Percentiles rank a stretch among this genome's conserved stretches.
Evolutionary conservation across 208 protist genomes (phyloP).

Genomic region (Kentomonas sorsogonicus): DNA sequence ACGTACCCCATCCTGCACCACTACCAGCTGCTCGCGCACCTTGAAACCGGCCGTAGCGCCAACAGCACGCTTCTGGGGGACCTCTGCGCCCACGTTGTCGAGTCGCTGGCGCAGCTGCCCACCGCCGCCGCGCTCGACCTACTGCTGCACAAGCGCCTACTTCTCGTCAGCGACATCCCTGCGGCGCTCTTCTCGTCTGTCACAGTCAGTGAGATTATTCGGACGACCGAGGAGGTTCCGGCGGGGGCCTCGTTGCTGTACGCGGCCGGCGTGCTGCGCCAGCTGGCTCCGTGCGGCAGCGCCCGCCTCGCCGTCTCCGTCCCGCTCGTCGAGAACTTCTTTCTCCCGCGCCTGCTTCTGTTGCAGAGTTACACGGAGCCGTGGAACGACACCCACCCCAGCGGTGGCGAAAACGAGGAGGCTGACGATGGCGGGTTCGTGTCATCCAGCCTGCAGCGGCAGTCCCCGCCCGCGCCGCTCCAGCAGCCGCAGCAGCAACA

Average conservation of each 20-base stretch:
- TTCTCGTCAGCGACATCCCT: conserved; percentile 23
- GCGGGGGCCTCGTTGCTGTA: conserved; percentile 37
- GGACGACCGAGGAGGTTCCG: conserved; percentile 13
- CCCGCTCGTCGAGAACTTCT: too few species aligned
- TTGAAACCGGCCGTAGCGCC: conserved; percentile 40
- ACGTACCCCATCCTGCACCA: conserved; percentile 69
- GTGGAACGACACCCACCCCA: too few species aligned
- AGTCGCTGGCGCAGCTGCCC: conserved; percentile 25
- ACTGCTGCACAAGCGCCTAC: conserved; percentile 26
- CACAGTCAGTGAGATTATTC: too few species aligned
- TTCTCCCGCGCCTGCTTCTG: too few species aligned
- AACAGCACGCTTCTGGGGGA: conserved; percentile 29
- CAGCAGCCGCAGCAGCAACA: too few species aligned
- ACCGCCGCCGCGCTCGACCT: conserved; percentile 13
- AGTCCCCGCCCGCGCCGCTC: too few species aligned
- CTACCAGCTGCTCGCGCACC: conserved; percentile 46
- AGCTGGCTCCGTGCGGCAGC: conserved; percentile 15
- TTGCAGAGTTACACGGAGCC: too few species aligned
- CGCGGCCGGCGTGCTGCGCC: conserved; percentile 45
- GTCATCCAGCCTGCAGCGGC: too few species aligned
- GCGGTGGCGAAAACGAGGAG: neutral
- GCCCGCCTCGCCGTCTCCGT: too few species aligned
- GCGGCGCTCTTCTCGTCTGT: too few species aligned
- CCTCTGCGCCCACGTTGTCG: conserved; percentile 29
- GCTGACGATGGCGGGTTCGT: too few species aligned